Percentiles rank a stretch among this genome's conserved stretches.
Evolutionary conservation across 345 rosid genomes (phyloP).

Genomic region (Durio zibethinus): DNA sequence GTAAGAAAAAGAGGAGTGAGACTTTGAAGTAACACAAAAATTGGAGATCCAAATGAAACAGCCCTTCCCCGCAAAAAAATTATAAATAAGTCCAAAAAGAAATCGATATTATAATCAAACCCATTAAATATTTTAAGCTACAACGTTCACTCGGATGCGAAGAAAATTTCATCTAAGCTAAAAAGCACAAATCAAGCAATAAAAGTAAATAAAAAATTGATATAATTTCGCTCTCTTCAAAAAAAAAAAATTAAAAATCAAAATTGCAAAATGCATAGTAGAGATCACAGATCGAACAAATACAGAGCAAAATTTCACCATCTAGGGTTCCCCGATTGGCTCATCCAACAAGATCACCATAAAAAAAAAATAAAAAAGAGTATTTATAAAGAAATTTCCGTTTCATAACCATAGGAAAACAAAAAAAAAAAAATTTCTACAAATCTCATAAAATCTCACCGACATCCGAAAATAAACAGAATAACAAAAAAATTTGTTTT

Average conservation of each 20-base stretch:
- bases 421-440: background rate
- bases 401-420: background rate
- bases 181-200: constrained; percentile 16
- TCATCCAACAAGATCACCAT: constrained; percentile 4
- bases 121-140: background rate
- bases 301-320: background rate
- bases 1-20: background rate
- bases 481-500: background rate
- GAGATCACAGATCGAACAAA: constrained; percentile 21
- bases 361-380: background rate
- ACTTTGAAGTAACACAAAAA: background rate
- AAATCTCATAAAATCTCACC: background rate
- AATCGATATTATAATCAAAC: background rate
- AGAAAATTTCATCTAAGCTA: background rate
- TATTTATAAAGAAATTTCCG: no score
- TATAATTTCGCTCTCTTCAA: background rate
- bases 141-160: background rate
- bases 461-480: background rate
- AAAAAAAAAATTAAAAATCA: background rate
- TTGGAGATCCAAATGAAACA: background rate
- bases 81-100: constrained; percentile 8
- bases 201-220: background rate
- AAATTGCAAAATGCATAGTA: background rate
- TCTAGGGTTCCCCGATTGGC: background rate
- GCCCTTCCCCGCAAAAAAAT: background rate